Evolutionary conservation across 1,284 basidiomycete species (phyloP), one percentile per base, ranked within the genome.

Genomic region (Cutaneotrichosporon cutaneum): DNA sequence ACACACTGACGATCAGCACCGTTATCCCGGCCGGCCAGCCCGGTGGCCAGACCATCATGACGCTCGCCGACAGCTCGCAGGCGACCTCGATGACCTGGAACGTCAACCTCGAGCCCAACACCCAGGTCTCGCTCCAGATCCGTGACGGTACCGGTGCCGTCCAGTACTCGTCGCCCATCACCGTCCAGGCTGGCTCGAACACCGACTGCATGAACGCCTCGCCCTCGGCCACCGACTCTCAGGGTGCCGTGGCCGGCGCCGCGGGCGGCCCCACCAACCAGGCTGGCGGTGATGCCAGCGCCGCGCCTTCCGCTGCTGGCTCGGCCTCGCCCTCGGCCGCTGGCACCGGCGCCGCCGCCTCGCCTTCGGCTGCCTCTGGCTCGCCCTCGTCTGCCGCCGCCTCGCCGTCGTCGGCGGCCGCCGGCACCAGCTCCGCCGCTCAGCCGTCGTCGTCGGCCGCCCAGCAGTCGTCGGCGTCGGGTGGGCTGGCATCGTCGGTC

Each of bases 21-120:
- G 72, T 89, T 65, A 77, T 90, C 63, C 89, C 89, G 59, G 88
- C 88, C 85, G 86, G 85, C 53, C 85, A 90, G 70, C 69, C 83
- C 3, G 61, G 77, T n/a, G 86, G 84, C 6, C 33, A 83, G 53
- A 78, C 88, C 30, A 86, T 90, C 72, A 69, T 83, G 79, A 70
- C 50, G 44, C 58, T 75, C 58, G 60, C 55, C 53, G 47, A 51
- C 39, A 22, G 27, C 33, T 58, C 63, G 22, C 44, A 39, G 21
- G 83, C 80, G 3, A 85, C 76, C 30, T 75, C 71, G 47, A 71
- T 81, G 70, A 88, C 88, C 14, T 92, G 89, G 89, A 77, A 48
- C 18, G 86, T 85, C 55, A 82, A 89, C 74, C 70, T 90, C 26
- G 67, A 75, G 2, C 56, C 78, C 2, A 83, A 82, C 44, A 85